These are phyloP conservation scores for Nymphaea colorata DNA, from an alignment of 164 flowering plant genomes.

Conservation along the genomic window DNA sequence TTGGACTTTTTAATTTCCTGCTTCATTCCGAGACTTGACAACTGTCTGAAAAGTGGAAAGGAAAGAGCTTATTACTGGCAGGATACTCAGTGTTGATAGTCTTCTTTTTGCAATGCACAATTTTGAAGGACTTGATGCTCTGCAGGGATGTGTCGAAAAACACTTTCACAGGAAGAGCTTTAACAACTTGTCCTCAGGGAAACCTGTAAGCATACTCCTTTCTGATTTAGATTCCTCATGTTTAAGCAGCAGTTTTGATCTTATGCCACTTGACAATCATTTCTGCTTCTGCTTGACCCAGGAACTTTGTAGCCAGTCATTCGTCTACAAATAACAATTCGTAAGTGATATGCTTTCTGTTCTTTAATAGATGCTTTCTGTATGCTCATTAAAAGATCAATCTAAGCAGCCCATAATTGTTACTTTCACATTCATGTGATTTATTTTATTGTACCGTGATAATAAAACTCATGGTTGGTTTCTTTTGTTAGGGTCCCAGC, in stretches of 20 bases:
- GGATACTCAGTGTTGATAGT: too few species aligned
- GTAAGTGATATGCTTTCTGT: not conserved
- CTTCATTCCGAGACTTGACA: too few species aligned
- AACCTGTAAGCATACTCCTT: not conserved
- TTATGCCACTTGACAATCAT: not conserved
- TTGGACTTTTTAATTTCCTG: too few species aligned
- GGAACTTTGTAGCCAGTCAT: not conserved
- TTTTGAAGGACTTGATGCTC: not conserved
- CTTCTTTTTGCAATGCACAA: too few species aligned
- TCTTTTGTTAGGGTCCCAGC: not conserved
- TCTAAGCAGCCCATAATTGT: not conserved
- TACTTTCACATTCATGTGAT: not conserved
- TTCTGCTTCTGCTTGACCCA: too few species aligned
- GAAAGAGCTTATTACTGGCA: too few species aligned
- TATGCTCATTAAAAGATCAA: not conserved
- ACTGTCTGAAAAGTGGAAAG: too few species aligned
- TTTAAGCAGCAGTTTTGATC: not conserved
- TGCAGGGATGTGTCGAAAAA: not conserved
- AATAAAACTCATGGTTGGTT: not conserved
- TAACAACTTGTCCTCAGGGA: not conserved
- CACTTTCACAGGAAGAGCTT: not conserved
- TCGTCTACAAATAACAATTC: not conserved
- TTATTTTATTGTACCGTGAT: not conserved
- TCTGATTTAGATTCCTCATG: too few species aligned
- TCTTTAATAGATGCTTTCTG: not conserved